Evolutionary conservation across 805 yeast genomes (phyloP), one percentile per base, ranked within the genome.

Genomic region (Yamadazyma laniorum): DNA sequence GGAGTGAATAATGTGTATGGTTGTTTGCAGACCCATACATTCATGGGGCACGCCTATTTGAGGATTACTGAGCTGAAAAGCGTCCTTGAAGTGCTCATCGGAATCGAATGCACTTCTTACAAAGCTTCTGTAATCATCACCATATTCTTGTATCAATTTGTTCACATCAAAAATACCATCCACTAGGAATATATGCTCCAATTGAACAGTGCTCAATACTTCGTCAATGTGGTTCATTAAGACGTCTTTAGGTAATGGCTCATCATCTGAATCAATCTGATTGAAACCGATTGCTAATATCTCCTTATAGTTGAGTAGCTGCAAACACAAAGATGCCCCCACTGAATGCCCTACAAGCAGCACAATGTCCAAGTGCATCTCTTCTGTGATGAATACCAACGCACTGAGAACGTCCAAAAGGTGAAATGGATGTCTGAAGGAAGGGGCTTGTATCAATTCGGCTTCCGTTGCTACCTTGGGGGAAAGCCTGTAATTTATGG

Each of bases 281-380:
- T 33, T 28, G 6, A 42, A 26, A 3, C 59, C 63, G 11, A 9
- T 14, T 12, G 32, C 38, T 8, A 59, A 21, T 4, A 61, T 49
- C 21, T 50, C 44, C 13, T 28, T 36, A 35, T 42, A 52, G 35
- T 64, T 60, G 8, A 75, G 47, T n/a, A 74, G 45, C 49, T 84
- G 90, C 25, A 80, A 63, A 4, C 72, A 63, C 32, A 85, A 52
- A 1, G 85, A 79, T 1, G 90, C 86, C 2, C 96, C 96, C 4
- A 80, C 93, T 1, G 93, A 83, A 60, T 87, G 95, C 0, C 95
- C 96, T 8, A 76, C 65, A 0, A 67, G 12, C 52, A 49, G 59
- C n/a, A 56, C 21, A 4, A 44, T 33, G 23, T 22, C 25, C 9
- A 48, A 15, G 2, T 35, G 23, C 18, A 51, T 40, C 13, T 51